Base-by-base conservation (phyloP, 352 stramenopile species). In the Globisporangium spinosum region DNA sequence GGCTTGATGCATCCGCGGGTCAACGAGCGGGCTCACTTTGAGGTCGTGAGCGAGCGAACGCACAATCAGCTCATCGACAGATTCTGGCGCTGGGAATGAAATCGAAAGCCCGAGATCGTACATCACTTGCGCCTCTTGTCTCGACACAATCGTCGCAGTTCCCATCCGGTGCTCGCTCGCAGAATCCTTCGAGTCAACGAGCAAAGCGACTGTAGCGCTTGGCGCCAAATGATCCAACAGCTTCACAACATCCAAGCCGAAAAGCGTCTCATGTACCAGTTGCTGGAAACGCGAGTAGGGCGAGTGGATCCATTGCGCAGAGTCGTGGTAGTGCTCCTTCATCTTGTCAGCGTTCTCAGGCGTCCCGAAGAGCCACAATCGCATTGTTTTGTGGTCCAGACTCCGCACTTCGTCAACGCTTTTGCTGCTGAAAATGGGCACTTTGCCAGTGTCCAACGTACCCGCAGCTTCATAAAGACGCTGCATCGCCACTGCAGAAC, bases 311-410 rank as follows among this genome's bases (percentile, higher is more conserved):
- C 49, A 64, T 64, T 77, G 69, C 3, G 62, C 13, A 10, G 51
- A 32, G 32, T 27, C 22, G 22, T 71, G 61, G 62, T 76, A 84
- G 22, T 70, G 63, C 2, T 17, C 10, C 62, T 82, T 73, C 43
- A 85, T 58, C 32, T 65, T 63, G 0, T 27, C 43, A 0, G 69
- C 77, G 10, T 82, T 70, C 29, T 51, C 63, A 1, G 62, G 5
- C 3, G 68, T 74, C 12, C 79, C 77, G 58, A 84, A 73, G 25
- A 87, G 27, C 62, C 70, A 73, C 22, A 71, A 45, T 3, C 77
- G 57, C 17, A 10, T 15, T 4, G 47, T 27, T 17, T 17, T 15
- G 23, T 61, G 49, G 17, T 61, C 22, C 23, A 61, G 20, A 8
- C 35, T 49, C 23, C 22, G 32, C 22, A 59, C n/a, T 3, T 61